These are phyloP conservation scores for Solanum tacnaense DNA, from an alignment of 257 asterid species.

Conservation along the genomic window DNA sequence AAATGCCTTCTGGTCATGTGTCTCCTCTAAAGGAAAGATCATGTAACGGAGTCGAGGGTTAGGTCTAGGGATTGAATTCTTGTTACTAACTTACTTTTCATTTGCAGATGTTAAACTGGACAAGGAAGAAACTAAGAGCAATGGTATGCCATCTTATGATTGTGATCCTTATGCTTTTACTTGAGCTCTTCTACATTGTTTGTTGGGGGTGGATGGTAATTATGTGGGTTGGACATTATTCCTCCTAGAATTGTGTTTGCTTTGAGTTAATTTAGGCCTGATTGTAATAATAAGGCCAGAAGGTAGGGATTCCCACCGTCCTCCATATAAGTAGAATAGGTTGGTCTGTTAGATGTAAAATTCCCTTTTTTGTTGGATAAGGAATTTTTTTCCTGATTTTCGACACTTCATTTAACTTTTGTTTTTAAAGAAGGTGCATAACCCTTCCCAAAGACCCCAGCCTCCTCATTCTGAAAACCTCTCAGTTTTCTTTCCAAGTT, in stretches of 20 bases:
- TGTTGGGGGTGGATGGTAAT: neutral
- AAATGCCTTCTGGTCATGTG: neutral
- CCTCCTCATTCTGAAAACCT: neutral
- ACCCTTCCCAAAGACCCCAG: neutral
- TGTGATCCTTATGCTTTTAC: neutral
- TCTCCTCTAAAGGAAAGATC: neutral
- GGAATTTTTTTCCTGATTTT: neutral
- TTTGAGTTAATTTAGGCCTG: neutral
- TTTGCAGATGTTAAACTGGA: conserved; percentile 53
- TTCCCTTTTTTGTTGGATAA: neutral
- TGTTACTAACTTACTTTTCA: conserved; percentile 1
- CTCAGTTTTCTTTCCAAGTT: neutral
- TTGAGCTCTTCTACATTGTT: neutral
- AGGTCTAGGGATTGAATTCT: neutral
- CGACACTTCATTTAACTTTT: neutral
- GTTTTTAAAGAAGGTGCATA: neutral
- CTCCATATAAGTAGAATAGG: neutral
- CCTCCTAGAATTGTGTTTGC: neutral
- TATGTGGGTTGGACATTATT: neutral
- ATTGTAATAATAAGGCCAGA: neutral
- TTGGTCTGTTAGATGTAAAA: neutral
- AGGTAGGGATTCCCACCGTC: neutral
- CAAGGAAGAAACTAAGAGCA: conserved; percentile 48
- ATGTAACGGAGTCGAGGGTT: neutral
- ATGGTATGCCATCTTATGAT: conserved; percentile 27